Conservation (phyloP, 192 early-diverging fungal species). For the Coemansia sp. region DNA sequence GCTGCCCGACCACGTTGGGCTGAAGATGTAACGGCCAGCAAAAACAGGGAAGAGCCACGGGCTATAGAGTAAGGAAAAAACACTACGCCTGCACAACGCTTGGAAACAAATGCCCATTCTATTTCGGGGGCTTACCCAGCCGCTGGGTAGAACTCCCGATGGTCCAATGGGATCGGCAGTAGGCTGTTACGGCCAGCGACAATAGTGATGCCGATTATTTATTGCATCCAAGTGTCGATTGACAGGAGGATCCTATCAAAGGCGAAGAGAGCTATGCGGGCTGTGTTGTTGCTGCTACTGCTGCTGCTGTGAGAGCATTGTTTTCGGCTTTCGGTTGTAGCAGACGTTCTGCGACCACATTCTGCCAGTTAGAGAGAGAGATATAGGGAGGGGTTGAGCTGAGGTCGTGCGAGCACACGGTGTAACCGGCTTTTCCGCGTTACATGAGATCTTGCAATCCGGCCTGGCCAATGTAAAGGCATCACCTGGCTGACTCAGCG, state of each 20-base stretch:
- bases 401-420: not conserved
- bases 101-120: too few relatives aligned
- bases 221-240: not conserved
- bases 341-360: not conserved
- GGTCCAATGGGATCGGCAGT: not conserved
- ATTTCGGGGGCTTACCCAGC: not conserved
- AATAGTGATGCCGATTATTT: not conserved
- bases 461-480: not conserved
- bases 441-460: not conserved
- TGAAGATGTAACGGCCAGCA: not conserved
- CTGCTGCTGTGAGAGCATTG: too few relatives aligned
- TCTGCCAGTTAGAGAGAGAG: too few relatives aligned
- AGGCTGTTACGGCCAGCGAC: not conserved
- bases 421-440: not conserved
- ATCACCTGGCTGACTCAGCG: too few relatives aligned
- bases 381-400: not conserved
- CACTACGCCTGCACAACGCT: not conserved
- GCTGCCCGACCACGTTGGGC: not conserved
- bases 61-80: not conserved
- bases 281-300: too few relatives aligned
- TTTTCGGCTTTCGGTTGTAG: too few relatives aligned
- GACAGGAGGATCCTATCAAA: not conserved
- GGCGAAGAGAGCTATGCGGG: not conserved
- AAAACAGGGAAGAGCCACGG: not conserved
- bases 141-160: not conserved